Conservation (phyloP, 2,329 filamentous ascomycete genomes). For the Knoxdaviesia proteae region DNA sequence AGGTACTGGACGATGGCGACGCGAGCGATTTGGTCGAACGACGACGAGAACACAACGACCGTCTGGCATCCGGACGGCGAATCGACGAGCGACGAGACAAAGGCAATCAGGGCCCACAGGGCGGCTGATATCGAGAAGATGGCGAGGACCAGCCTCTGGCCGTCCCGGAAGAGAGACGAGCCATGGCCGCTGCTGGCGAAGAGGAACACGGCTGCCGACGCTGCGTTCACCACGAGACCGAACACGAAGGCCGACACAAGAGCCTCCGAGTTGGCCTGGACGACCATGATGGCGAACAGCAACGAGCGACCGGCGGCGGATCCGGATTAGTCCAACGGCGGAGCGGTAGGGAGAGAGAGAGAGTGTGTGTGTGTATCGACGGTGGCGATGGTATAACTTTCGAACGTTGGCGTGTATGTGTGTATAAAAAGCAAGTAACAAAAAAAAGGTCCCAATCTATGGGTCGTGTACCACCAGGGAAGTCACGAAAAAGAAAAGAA, state of each 20-base stretch:
- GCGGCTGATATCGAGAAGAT: conserved; percentile 27
- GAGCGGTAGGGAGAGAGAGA: background rate
- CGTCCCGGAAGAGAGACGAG: conserved; percentile 29
- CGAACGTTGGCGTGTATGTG: background rate
- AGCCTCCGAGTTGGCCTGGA: conserved; percentile 22
- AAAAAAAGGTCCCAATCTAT: conserved; percentile 6
- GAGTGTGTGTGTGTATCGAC: too few species aligned
- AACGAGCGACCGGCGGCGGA: conserved; percentile 4
- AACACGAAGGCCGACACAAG: conserved; percentile 33
- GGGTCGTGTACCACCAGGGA: conserved; percentile 6
- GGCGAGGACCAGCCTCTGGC: conserved; percentile 43
- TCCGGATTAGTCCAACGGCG: background rate
- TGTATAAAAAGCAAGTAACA: conserved; percentile 5
- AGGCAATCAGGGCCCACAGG: conserved; percentile 32
- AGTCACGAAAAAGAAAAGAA: conserved; percentile 4
- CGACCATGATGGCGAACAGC: conserved; percentile 18
- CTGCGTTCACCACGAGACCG: conserved; percentile 33
- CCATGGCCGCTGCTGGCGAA: conserved; percentile 24
- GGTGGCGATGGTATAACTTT: background rate
- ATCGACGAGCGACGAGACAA: conserved; percentile 26
- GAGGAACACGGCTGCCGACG: conserved; percentile 24
- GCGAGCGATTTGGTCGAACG: conserved; percentile 36
- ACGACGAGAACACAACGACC: conserved; percentile 26
- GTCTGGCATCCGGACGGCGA: conserved; percentile 26
- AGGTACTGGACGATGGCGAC: conserved; percentile 32